These are phyloP conservation scores for Sporisorium exsertum DNA, from an alignment of 1,284 basidiomycete species.

Conservation along the genomic window DNA sequence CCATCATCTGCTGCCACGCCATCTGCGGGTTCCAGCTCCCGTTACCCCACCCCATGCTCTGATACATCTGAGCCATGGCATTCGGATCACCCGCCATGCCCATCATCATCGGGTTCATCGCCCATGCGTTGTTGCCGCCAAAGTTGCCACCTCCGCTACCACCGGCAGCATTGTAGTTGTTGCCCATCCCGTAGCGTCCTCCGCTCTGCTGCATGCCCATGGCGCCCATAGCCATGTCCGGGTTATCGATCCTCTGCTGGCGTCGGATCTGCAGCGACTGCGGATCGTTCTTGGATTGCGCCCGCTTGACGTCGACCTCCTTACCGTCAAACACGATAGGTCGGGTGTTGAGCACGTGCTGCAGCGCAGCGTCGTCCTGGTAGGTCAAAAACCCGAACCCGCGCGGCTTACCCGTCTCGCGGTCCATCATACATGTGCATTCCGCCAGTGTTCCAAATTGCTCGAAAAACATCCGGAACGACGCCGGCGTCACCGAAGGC, in stretches of 20 bases:
- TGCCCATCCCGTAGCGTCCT: slow-evolving; percentile 14
- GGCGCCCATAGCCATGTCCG: slow-evolving; percentile 9
- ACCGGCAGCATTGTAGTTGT: slow-evolving; percentile 22
- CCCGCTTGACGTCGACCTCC: slow-evolving; percentile 88
- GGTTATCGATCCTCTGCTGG: slow-evolving; percentile 29
- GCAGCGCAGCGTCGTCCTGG: slow-evolving; percentile 83
- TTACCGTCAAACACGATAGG: slow-evolving; percentile 70
- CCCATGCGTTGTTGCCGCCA: slow-evolving; percentile 20
- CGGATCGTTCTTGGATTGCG: slow-evolving; percentile 54
- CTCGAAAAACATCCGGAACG: slow-evolving; percentile 89
- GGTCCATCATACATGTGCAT: slow-evolving; percentile 98
- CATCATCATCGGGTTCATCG: slow-evolving; percentile 74
- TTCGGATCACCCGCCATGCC: slow-evolving; percentile 69
- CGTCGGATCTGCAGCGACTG: slow-evolving; percentile 36
- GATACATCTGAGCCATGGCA: slow-evolving; percentile 74
- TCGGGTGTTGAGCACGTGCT: slow-evolving; percentile 71
- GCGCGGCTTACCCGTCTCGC: slow-evolving; percentile 92
- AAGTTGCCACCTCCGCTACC: slow-evolving; percentile 77
- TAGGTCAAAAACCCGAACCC: slow-evolving; percentile 99
- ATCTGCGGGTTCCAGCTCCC: slow-evolving; percentile 66
- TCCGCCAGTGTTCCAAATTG: slow-evolving; percentile 92
- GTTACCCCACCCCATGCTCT: slow-evolving; percentile 72
- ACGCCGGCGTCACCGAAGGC: slow-evolving; percentile 88
- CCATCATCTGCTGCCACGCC: slow-evolving; percentile 67
- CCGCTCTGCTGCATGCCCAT: slow-evolving; percentile 19